Percentiles rank a stretch among this genome's conserved stretches.
These are phyloP conservation scores for Tephrocybe sp. DNA, from an alignment of 768 basidiomycete genomes.

Conservation along the genomic window DNA sequence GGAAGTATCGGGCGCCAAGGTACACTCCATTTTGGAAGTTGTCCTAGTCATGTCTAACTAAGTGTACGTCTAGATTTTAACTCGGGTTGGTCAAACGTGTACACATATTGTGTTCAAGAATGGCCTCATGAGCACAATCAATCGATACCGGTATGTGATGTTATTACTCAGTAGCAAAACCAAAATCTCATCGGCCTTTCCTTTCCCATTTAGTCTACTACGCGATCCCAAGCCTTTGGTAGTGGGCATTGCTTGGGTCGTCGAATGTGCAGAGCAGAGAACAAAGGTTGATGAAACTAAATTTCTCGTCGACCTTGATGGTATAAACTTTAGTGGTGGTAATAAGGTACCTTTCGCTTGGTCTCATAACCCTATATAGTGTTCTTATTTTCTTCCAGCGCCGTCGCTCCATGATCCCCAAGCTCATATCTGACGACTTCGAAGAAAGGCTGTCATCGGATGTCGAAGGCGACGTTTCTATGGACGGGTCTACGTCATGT, in stretches of 20 bases:
- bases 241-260: slow-evolving; percentile 88
- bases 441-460: slow-evolving; percentile 24
- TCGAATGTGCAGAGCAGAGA: slow-evolving; percentile 76
- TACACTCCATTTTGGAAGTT: slow-evolving; percentile 23
- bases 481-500: slow-evolving; percentile 47
- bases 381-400: slow-evolving; percentile 40
- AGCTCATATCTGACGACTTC: slow-evolving; percentile 40
- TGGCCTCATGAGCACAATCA: slow-evolving; percentile 70
- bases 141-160: slow-evolving; percentile 58
- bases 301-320: slow-evolving; percentile 65
- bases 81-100: slow-evolving; percentile 66
- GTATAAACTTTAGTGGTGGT: slow-evolving; percentile 52
- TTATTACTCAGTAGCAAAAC: too few species aligned
- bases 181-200: not conserved
- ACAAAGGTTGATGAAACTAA: slow-evolving; percentile 59
- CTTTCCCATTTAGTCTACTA: slow-evolving; percentile 41
- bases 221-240: slow-evolving; percentile 69
- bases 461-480: slow-evolving; percentile 35
- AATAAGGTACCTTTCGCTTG: slow-evolving; percentile 51
- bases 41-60: not conserved
- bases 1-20: slow-evolving; percentile 75
- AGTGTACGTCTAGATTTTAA: slow-evolving; percentile 44
- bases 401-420: slow-evolving; percentile 72
- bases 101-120: slow-evolving; percentile 89
- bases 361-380: not conserved